A percentile compares a stretch with the other conserved stretches of the same genome.
These are phyloP conservation scores for Colletotrichum sidae DNA, from an alignment of 2,329 filamentous ascomycete species.

Conservation along the genomic window DNA sequence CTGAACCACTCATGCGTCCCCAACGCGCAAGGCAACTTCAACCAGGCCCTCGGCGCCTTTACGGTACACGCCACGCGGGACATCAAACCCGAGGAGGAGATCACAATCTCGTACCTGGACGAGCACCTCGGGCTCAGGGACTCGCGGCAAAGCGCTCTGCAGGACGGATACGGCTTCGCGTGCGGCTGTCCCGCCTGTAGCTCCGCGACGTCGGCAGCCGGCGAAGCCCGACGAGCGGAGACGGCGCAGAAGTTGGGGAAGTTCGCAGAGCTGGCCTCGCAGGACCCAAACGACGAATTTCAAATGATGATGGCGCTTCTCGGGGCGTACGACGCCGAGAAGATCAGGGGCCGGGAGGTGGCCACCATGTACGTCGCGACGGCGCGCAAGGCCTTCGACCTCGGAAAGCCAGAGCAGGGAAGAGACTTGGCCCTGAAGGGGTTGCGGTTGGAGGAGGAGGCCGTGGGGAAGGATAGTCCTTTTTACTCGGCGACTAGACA, in stretches of 20 bases:
- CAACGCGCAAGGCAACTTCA: slow-evolving; percentile 34
- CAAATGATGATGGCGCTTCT: slow-evolving; percentile 20
- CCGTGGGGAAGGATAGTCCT: slow-evolving; percentile 31
- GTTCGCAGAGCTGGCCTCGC: slow-evolving; percentile 16
- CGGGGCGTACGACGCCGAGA: slow-evolving; percentile 21
- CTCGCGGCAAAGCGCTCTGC: slow-evolving; percentile 10
- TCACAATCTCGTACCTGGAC: slow-evolving; percentile 35
- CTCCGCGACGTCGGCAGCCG: slow-evolving; percentile 1
- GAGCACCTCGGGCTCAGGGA: slow-evolving; percentile 21
- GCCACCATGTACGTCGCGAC: slow-evolving; percentile 22
- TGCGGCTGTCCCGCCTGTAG: slow-evolving; percentile 26
- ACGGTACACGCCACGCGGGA: slow-evolving; percentile 31
- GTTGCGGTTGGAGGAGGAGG: slow-evolving; percentile 25
- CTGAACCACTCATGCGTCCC: slow-evolving; percentile 35
- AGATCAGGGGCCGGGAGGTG: slow-evolving; percentile 27
- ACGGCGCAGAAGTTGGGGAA: slow-evolving; percentile 2
- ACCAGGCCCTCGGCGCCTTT: slow-evolving; percentile 14
- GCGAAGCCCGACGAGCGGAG: slow-evolving; percentile 19
- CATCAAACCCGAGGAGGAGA: slow-evolving; percentile 26
- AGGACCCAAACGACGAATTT: slow-evolving; percentile 10
- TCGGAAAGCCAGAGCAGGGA: background rate
- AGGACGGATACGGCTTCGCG: slow-evolving; percentile 20
- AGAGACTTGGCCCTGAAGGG: slow-evolving; percentile 18
- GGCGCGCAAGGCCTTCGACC: slow-evolving; percentile 14
- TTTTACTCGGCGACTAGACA: slow-evolving; percentile 16